phyloP scores from a whole-genome alignment of 768 basidiomycete genomes.

The Leccinum pellstonianum region DNA sequence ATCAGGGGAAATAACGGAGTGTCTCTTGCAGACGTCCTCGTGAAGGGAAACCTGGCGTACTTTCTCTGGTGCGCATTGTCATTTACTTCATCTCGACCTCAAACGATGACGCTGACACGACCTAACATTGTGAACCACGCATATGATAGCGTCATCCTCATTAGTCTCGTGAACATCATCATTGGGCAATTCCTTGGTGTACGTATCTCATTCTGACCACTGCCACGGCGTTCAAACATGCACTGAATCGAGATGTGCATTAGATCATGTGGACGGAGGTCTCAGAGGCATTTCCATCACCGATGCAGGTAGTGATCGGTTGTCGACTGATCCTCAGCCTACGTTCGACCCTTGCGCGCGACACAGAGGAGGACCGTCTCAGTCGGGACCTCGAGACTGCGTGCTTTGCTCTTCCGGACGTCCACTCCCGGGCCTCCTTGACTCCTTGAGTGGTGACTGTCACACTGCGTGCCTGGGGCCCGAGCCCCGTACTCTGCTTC shows the following conservation, averaged over 20 bases:
- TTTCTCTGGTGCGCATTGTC: constrained; percentile 4
- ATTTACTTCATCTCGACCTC: background rate
- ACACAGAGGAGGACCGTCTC: background rate
- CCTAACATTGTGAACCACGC: background rate
- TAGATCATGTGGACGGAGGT: constrained; percentile 4
- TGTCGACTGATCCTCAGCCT: background rate
- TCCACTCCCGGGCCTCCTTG: background rate
- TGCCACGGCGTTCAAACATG: no score
- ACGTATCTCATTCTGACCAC: background rate
- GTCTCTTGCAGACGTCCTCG: background rate
- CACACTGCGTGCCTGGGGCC: background rate
- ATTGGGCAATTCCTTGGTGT: constrained; percentile 7
- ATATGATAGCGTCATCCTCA: background rate
- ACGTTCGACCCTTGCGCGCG: background rate
- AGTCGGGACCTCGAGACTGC: background rate
- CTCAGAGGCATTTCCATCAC: constrained; percentile 3
- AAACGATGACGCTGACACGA: background rate
- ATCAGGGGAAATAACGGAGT: background rate
- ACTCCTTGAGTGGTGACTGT: background rate
- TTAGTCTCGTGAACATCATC: background rate
- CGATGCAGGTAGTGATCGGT: background rate
- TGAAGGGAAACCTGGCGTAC: constrained; percentile 1
- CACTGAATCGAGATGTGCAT: background rate
- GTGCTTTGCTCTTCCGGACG: background rate
- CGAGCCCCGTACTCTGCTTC: background rate